These are phyloP conservation scores for Lactuca saligna DNA, from an alignment of 129 eudicot species.

Conservation along the genomic window DNA sequence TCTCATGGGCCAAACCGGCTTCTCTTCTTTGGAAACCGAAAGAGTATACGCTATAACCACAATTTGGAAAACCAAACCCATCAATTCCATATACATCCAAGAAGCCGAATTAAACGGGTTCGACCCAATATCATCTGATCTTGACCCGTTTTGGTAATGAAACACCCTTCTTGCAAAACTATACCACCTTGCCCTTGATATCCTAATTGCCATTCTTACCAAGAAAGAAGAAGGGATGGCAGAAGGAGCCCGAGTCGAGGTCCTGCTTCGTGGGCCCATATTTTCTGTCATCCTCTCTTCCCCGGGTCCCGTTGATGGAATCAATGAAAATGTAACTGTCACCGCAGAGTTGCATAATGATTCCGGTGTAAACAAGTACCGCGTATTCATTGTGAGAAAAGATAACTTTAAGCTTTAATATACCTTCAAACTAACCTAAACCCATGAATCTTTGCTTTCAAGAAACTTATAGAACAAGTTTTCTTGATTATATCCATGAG, in stretches of 20 bases:
- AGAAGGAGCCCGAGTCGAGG: slow-evolving; percentile 13
- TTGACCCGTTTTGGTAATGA: slow-evolving; percentile 81
- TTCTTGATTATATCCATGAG: slow-evolving; percentile 21
- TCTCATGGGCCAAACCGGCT: slow-evolving; percentile 95
- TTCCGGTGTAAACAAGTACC: slow-evolving; percentile 48
- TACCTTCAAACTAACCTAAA: slow-evolving; percentile 23
- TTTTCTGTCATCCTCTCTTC: slow-evolving; percentile 23
- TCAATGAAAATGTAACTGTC: slow-evolving; percentile 36
- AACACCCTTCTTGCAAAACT: slow-evolving; percentile 84
- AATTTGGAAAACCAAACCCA: slow-evolving; percentile 58
- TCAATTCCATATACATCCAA: slow-evolving; percentile 75
- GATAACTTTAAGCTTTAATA: slow-evolving; percentile 15
- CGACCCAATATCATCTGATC: slow-evolving; percentile 58
- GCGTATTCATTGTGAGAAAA: slow-evolving; percentile 34
- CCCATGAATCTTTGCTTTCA: slow-evolving; percentile 29
- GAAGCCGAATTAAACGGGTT: slow-evolving; percentile 72
- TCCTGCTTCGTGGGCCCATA: slow-evolving; percentile 22
- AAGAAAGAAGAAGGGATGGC: slow-evolving; percentile 43
- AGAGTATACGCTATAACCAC: slow-evolving; percentile 43
- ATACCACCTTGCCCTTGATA: slow-evolving; percentile 87
- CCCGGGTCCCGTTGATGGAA: slow-evolving; percentile 16
- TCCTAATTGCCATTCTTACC: slow-evolving; percentile 78
- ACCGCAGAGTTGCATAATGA: slow-evolving; percentile 43
- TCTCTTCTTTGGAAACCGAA: slow-evolving; percentile 63
- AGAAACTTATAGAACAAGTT: slow-evolving; percentile 21